Percentiles rank a stretch among this genome's conserved stretches.
phyloP scores from a whole-genome alignment of 768 basidiomycete genomes.

The Trametes cingulata region DNA sequence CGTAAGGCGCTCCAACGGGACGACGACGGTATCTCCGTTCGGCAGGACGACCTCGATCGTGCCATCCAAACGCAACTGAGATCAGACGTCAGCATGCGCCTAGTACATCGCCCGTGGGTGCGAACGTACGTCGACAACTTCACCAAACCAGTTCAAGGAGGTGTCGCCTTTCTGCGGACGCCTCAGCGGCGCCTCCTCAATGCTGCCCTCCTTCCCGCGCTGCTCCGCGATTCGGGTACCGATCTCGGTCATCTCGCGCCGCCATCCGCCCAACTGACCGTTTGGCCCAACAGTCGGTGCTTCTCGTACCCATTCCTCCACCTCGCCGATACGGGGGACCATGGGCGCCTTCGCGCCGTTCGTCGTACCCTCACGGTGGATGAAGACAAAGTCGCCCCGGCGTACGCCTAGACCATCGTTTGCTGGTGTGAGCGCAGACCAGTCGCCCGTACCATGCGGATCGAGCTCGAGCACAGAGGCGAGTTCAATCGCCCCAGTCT shows the following conservation, averaged over 20 bases:
- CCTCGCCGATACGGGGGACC: constrained; percentile 83
- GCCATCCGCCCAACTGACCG: constrained; percentile 66
- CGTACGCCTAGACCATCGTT: constrained; percentile 75
- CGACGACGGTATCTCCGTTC: constrained; percentile 46
- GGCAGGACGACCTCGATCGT: constrained; percentile 73
- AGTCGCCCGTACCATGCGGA: constrained; percentile 69
- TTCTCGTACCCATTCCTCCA: constrained; percentile 79
- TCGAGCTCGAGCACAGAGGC: constrained; percentile 89
- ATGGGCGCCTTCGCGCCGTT: constrained; percentile 71
- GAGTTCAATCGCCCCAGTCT: constrained; percentile 55
- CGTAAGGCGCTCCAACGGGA: constrained; percentile 70
- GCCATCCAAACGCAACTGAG: constrained; percentile 75
- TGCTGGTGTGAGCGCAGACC: constrained; percentile 41
- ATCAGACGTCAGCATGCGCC: constrained; percentile 5
- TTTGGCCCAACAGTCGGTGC: constrained; percentile 43
- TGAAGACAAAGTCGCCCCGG: constrained; percentile 82
- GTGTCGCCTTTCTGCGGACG: constrained; percentile 42
- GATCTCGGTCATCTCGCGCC: constrained; percentile 68
- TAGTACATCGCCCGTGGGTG: neutral
- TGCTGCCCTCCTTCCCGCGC: constrained; percentile 36
- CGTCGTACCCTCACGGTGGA: constrained; percentile 66
- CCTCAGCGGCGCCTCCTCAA: constrained; percentile 44
- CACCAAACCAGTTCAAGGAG: constrained; percentile 78
- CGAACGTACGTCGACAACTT: constrained; percentile 68
- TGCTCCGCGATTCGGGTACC: constrained; percentile 58